Evolutionary conservation across 176 grass and related monocot genomes (phyloP), one percentile per base, ranked within the genome.

Genomic region (Metroxylon sagu): DNA sequence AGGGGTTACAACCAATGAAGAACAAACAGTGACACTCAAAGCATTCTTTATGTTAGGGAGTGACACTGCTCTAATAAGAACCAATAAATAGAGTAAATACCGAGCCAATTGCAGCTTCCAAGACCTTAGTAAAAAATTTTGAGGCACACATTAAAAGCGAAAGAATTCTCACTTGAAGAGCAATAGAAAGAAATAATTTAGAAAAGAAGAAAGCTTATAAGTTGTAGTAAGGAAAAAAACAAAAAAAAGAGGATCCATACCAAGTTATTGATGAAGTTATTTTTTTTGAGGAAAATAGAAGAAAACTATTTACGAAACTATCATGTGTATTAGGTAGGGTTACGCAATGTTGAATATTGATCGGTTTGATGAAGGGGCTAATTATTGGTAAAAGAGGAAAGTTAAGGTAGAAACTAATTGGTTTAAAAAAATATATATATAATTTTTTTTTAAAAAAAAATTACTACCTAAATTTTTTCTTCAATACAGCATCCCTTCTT

Each of bases 61-160:
- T 10, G 67, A 80, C 43, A 87, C 48, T 4, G 80, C 86, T 57
- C 75, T 84, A 75, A 90, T 68, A 74, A 96, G 85, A 6, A 75
- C 75, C 1, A 23, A 23, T 23, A 23, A 66, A 62, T 21, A 84
- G 43, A 19, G 68, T 76, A 2, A 83, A 64, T 26, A 87, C 72
- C 48, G 90, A 25, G 18, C 66, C 77, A n/a, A 76, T 56, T 16
- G 50, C 67, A 48, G 71, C 66, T 69, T 90, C 78, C 77, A 87
- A 21, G 51, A 71, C 64, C 64, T 83, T 85, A 54, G 87, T 52
- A 54, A 79, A 2, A 53, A 82, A 65, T 50, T 74, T 86, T 90
- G 83, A 51, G 81, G 82, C 49, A 18, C 61, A 8, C 18, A 12
- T 23, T 23, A 23, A 23, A 23, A 23, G 6, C 10, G 18, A 19